Evolutionary conservation across 2,329 filamentous ascomycete species (phyloP).

Genomic region (Talaromyces sp.): DNA sequence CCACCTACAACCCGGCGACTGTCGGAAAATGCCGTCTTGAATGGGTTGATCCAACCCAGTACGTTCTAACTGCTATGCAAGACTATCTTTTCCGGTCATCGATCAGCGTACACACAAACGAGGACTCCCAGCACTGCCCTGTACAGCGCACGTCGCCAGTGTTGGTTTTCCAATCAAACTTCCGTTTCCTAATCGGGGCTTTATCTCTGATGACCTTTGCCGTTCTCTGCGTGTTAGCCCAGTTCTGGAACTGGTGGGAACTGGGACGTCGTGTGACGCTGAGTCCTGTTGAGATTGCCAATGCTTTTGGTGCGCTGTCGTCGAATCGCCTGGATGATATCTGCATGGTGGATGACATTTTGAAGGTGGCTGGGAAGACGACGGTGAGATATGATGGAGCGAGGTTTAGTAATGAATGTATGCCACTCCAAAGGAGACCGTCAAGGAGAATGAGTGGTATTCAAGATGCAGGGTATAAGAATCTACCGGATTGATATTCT

Average conservation of each 20-base stretch:
- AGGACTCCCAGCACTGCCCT: not conserved
- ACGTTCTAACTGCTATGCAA: slow-evolving; percentile 1
- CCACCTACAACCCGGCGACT: not conserved
- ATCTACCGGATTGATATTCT: too few species aligned
- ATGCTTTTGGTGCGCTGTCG: slow-evolving; percentile 17
- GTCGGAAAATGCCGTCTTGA: not conserved
- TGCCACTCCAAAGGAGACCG: too few species aligned
- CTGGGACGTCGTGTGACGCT: slow-evolving; percentile 20
- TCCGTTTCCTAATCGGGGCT: not conserved
- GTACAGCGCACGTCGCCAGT: not conserved
- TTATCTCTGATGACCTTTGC: not conserved
- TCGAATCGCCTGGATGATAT: not conserved
- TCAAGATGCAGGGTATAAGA: too few species aligned
- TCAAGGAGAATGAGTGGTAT: too few species aligned
- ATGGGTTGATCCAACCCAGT: not conserved
- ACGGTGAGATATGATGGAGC: not conserved
- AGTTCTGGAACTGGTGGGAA: slow-evolving; percentile 19
- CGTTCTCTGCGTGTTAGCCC: slow-evolving; percentile 11
- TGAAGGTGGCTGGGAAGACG: not conserved
- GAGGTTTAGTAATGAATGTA: not conserved
- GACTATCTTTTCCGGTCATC: not conserved
- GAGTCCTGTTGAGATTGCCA: slow-evolving; percentile 22
- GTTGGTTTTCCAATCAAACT: slow-evolving; percentile 1
- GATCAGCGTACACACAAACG: not conserved
- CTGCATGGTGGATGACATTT: not conserved